Conservation (phyloP, 2,329 filamentous ascomycete genomes). For the Coniochaeta sp. region DNA sequence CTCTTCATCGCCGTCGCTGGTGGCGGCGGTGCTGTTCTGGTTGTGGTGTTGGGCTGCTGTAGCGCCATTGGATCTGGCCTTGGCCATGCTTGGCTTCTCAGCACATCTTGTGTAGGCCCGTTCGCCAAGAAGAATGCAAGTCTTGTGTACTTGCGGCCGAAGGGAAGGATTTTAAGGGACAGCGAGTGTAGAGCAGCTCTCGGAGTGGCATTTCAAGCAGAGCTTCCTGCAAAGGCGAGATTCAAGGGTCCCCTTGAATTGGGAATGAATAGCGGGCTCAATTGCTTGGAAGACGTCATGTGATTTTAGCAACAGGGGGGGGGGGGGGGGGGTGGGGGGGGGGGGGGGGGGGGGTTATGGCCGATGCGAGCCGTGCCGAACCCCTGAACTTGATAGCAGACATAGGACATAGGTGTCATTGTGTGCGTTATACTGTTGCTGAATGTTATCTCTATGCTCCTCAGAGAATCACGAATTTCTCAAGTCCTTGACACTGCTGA, state of each 20-base stretch:
- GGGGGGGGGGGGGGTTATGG: background rate
- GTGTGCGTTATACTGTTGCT: too few species aligned
- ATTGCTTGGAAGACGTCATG: background rate
- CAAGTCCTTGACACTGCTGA: too few species aligned
- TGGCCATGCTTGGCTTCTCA: conserved; percentile 17
- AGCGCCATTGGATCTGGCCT: conserved; percentile 19
- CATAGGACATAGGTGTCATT: too few species aligned
- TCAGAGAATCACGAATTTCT: too few species aligned
- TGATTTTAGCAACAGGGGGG: background rate
- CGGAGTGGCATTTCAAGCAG: background rate
- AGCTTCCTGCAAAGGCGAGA: background rate
- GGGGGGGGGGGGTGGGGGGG: too few species aligned
- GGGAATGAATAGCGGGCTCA: background rate
- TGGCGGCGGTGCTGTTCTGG: background rate
- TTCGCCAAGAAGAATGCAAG: background rate
- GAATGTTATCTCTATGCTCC: too few species aligned
- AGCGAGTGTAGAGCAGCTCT: background rate
- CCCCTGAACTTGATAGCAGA: background rate
- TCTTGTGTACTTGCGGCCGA: background rate
- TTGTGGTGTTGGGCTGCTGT: conserved; percentile 6
- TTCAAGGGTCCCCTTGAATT: background rate
- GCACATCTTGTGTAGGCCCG: conserved; percentile 14
- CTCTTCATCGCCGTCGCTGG: conserved; percentile 11
- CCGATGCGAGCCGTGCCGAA: background rate
- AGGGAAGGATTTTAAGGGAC: background rate